Evolutionary conservation across 2,329 filamentous ascomycete genomes (phyloP).

Genomic region (Microsporum audouinii): DNA sequence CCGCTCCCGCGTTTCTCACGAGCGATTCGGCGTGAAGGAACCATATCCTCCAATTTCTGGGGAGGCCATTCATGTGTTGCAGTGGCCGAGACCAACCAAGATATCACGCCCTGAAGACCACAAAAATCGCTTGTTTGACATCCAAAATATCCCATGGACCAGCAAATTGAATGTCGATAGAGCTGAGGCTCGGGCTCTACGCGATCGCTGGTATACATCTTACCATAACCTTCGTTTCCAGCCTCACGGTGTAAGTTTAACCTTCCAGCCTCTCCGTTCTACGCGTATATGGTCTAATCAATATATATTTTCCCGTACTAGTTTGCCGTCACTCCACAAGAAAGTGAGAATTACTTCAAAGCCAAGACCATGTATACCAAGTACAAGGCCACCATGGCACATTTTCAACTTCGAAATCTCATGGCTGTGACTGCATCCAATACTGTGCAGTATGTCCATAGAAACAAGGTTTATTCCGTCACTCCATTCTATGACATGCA

Average conservation of each 20-base stretch:
- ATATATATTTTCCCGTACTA: constrained; percentile 11
- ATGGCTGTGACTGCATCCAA: constrained; percentile 44
- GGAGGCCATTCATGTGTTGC: constrained; percentile 25
- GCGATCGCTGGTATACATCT: constrained; percentile 32
- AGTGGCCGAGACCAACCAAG: constrained; percentile 26
- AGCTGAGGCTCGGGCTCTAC: constrained; percentile 27
- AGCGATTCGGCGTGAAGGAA: constrained; percentile 8
- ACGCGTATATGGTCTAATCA: neutral
- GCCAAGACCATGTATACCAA: constrained; percentile 40
- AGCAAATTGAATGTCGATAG: constrained; percentile 27
- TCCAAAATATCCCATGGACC: constrained; percentile 35
- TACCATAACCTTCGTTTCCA: constrained; percentile 30
- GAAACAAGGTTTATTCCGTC: constrained; percentile 39
- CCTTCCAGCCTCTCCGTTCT: neutral
- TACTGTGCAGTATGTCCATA: constrained; percentile 44
- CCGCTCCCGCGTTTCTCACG: constrained; percentile 17
- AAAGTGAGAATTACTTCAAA: constrained; percentile 37
- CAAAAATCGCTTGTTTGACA: constrained; percentile 24
- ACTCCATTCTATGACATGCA: constrained; percentile 35
- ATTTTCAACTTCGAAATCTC: constrained; percentile 50
- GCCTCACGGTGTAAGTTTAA: constrained; percentile 15
- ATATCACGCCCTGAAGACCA: constrained; percentile 23
- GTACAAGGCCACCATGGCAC: constrained; percentile 41
- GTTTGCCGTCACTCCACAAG: constrained; percentile 25
- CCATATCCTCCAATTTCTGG: constrained; percentile 16